Evolutionary conservation across 1,139 yeast species (phyloP).

Genomic region (Geotrichum phurueaensis): DNA sequence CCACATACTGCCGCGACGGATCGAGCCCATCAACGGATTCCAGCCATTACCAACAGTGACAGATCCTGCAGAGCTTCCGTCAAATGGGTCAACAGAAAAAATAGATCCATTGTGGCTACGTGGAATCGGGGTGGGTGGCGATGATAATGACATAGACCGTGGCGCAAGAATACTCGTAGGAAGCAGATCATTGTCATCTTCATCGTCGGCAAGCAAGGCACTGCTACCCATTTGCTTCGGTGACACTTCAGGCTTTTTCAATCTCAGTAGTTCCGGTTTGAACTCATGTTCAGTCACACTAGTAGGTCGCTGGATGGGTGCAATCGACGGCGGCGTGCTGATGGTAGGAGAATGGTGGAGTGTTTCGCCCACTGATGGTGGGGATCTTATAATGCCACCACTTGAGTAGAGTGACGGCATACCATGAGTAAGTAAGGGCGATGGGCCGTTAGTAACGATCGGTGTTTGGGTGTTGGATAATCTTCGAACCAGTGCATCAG

Average conservation of each 20-base stretch:
- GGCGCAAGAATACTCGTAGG: constrained; percentile 2
- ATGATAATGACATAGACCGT: background rate
- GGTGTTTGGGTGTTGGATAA: background rate
- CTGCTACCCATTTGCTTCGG: constrained; percentile 26
- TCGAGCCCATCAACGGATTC: constrained; percentile 12
- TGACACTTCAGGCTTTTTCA: constrained; percentile 22
- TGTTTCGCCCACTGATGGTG: constrained; percentile 4
- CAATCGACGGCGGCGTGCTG: constrained; percentile 4
- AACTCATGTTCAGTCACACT: constrained; percentile 14
- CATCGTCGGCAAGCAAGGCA: constrained; percentile 24
- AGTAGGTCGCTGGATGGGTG: constrained; percentile 19
- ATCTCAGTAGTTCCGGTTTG: constrained; percentile 5
- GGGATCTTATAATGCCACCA: constrained; percentile 6
- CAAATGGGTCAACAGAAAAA: constrained; percentile 12
- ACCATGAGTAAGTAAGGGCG: constrained; percentile 6
- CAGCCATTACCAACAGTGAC: constrained; percentile 2
- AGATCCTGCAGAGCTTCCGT: background rate
- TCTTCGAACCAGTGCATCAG: background rate
- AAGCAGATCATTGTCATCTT: constrained; percentile 18
- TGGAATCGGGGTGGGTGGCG: background rate
- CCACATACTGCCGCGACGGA: constrained; percentile 19
- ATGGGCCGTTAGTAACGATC: background rate
- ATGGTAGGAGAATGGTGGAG: constrained; percentile 10
- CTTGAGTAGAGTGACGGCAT: constrained; percentile 4
- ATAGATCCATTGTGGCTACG: constrained; percentile 2